Evolutionary conservation across 2,329 filamentous ascomycete species (phyloP).

Genomic region (Phaeosphaeria sp.): DNA sequence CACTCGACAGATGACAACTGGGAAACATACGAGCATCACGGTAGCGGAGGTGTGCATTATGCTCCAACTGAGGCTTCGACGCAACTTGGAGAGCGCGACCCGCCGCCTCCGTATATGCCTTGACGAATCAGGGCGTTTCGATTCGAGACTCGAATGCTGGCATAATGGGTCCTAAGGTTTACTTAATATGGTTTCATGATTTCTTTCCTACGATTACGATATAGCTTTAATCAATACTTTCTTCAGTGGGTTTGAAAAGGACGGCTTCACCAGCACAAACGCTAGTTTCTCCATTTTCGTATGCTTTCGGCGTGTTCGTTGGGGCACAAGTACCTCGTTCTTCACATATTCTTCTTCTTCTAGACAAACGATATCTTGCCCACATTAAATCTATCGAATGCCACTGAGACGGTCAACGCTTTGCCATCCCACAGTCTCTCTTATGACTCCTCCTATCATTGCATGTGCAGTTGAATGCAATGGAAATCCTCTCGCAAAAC

Average conservation of each 20-base stretch:
- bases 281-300: no score
- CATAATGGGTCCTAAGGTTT: neutral
- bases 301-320: neutral
- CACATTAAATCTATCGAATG: neutral
- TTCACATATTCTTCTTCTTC: neutral
- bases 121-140: neutral
- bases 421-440: no score
- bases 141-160: neutral
- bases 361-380: neutral
- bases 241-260: neutral
- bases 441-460: neutral
- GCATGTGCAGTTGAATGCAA: neutral
- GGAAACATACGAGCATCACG: conserved; percentile 29
- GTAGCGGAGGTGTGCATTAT: conserved; percentile 9
- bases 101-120: conserved; percentile 26
- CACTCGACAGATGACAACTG: conserved; percentile 36
- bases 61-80: conserved; percentile 27
- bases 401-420: no score
- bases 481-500: no score
- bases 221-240: neutral
- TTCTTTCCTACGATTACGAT: neutral
- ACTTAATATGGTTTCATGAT: neutral
- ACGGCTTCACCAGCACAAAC: neutral
- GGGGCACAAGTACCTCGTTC: neutral
- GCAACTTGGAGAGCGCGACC: conserved; percentile 27